Evolutionary conservation across 106 monocot species (phyloP).

Genomic region (Dendrobium nobile): DNA sequence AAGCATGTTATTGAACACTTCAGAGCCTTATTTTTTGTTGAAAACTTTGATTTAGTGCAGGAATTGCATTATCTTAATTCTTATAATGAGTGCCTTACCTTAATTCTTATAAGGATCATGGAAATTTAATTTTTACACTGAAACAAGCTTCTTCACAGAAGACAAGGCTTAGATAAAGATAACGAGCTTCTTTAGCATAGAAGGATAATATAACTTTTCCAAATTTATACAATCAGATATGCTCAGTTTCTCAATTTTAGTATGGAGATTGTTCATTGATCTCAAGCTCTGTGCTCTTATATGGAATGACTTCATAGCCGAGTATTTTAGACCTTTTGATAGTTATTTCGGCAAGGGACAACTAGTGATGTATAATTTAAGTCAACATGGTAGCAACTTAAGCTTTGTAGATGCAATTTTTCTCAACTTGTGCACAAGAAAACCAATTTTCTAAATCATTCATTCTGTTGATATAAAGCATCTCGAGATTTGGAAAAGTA

Average conservation of each 20-base stretch:
- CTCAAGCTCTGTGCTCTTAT: neutral
- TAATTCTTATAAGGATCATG: too few species aligned
- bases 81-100: too few species aligned
- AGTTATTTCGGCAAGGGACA: constrained; percentile 15
- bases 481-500: constrained; percentile 24
- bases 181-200: neutral
- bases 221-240: neutral
- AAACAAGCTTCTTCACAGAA: neutral
- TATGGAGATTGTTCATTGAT: neutral
- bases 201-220: neutral
- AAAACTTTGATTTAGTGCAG: too few species aligned
- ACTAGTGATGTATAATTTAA: neutral
- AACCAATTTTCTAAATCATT: constrained; percentile 21
- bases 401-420: neutral
- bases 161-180: neutral
- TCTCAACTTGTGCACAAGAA: neutral
- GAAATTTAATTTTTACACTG: neutral
- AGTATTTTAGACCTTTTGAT: constrained; percentile 8
- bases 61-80: too few species aligned
- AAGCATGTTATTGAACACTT: too few species aligned
- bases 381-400: neutral
- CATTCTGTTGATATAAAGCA: neutral
- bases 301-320: constrained; percentile 9
- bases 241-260: neutral
- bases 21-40: too few species aligned